Base-by-base conservation (phyloP, 116 monocot genomes). In the Iris pallida region DNA sequence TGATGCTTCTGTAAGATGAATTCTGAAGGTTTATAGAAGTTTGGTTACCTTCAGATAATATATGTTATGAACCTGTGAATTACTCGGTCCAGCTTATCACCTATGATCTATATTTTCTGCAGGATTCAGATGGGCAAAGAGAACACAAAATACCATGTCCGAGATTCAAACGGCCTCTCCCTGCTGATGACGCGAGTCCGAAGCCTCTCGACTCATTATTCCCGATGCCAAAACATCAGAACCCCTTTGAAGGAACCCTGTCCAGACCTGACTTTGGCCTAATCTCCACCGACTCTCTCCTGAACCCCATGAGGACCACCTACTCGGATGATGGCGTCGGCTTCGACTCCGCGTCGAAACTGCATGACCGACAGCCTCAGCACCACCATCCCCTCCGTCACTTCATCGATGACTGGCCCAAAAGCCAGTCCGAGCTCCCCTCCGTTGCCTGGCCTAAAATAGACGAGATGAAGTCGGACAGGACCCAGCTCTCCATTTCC, bases 401-500 rank as follows among this genome's bases (percentile, higher is more conserved):
- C 63, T 97, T 91, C 83, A 75, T 89, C 16, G 89, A 87, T 15
- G 80, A 82, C 53, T 82, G 78, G 86, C 82, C 89, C 10, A 78
- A 78, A 70, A 73, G 51, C 57, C 84, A 55, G 2, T 66, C 78
- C 5, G 73, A 78, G 16, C 70, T 44, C 16, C 72, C 77, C 20
- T 48, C 66, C 20, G 55, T 84, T 11, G 18, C 69, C 63, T 89
- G 89, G 86, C 77, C 83, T 43, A 86, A 87, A 5, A 65, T 75
- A 0, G 88, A 90, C 20, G 81, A 85, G 54, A 59, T 68, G 55
- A 80, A 82, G 19, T 69, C 76, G 1, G 87, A 82, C 7, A 75
- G 83, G 73, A 86, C 84, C 19, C 91, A 88, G 47, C 88, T 95
- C 61, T 95, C 95, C 15, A 88, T 95, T 55, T 91, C 95, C 55